A percentile compares a stretch with the other conserved stretches of the same genome.
These are phyloP conservation scores for Phylloporus sp. DNA, from an alignment of 768 basidiomycete species.

Conservation along the genomic window DNA sequence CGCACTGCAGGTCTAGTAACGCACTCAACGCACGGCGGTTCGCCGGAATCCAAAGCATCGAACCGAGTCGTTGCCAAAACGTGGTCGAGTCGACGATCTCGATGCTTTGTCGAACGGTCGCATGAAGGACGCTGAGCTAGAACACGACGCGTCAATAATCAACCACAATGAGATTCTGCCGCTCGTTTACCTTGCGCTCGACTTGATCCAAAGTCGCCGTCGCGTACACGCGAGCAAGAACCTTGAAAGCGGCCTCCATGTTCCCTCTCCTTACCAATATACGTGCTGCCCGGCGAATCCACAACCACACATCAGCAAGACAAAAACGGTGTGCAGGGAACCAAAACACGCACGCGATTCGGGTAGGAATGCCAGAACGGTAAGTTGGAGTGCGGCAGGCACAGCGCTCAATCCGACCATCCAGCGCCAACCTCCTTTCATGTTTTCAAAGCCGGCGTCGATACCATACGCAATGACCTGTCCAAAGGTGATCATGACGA, in stretches of 20 bases:
- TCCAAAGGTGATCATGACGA: slow-evolving; percentile 75
- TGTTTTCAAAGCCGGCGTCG: slow-evolving; percentile 58
- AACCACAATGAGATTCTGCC: background rate
- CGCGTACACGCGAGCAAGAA: slow-evolving; percentile 67
- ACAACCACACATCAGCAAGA: background rate
- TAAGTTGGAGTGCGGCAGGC: slow-evolving; percentile 60
- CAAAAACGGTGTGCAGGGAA: background rate
- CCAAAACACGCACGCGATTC: slow-evolving; percentile 60
- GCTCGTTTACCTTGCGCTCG: slow-evolving; percentile 49
- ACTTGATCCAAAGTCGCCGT: slow-evolving; percentile 59
- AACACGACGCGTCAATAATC: background rate
- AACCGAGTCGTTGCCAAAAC: slow-evolving; percentile 48
- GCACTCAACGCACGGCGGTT: slow-evolving; percentile 68
- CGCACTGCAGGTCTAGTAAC: slow-evolving; percentile 9
- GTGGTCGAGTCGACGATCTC: slow-evolving; percentile 60
- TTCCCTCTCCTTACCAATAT: slow-evolving; percentile 59
- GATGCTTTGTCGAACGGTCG: slow-evolving; percentile 56
- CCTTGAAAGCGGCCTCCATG: slow-evolving; percentile 43
- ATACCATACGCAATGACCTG: slow-evolving; percentile 78
- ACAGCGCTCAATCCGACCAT: slow-evolving; percentile 76
- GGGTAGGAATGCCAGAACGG: slow-evolving; percentile 60
- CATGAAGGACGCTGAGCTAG: slow-evolving; percentile 54
- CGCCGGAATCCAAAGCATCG: slow-evolving; percentile 50
- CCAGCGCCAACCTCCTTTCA: slow-evolving; percentile 70
- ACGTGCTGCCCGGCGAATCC: slow-evolving; percentile 37